Base-by-base conservation (phyloP, 2,329 filamentous ascomycete genomes). In the Ophiostoma novo-ulmi region DNA sequence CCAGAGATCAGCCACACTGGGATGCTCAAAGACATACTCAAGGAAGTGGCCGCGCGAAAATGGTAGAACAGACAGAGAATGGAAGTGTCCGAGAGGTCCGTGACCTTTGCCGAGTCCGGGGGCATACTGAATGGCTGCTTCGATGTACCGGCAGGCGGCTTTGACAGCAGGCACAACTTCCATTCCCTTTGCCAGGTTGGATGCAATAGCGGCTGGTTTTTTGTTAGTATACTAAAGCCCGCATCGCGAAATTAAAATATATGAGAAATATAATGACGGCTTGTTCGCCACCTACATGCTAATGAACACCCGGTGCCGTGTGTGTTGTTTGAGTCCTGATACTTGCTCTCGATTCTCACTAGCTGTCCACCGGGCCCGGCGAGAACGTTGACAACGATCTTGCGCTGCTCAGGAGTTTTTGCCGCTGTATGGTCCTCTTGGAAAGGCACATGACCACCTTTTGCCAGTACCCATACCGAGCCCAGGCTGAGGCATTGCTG, bases 231-330 rank as follows among this genome's bases (percentile, higher is more conserved):
- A 17, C 20, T 17, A n/a, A 35, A 17, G 14, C 26, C 35, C 8
- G 17, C 55, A 14, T 36, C 7, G 31, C 44, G 7, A 20, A 48
- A 48, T 6, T 5, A 48, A 8, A n/a, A 17, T 6, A n/a, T 20
- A n/a, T 20, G 14, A 48, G 2, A 20, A n/a, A n/a, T 6, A 48
- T 4, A 31, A 4, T n/a, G 44, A n/a, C 17, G 17, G 44, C 44
- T 63, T 31, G n/a, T 14, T 17, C 8, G 58, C 22, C 26, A 63
- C 88, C 82, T 79, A 91, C 89, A 97, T 58, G 95, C 95, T 72
- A 98, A 85, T 11, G 93, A 96, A 77, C 95, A 99, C 4, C 95
- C 95, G 0, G 95, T 98, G 0, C 95, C 95, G 76, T 99, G 95
- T 0, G 94, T 98, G 77, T 94, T 94, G 72, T 84, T 89, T 10